Evolutionary conservation across 176 grass and related monocot species (phyloP), one percentile per base, ranked within the genome.

Genomic region (Bromus sterilis): DNA sequence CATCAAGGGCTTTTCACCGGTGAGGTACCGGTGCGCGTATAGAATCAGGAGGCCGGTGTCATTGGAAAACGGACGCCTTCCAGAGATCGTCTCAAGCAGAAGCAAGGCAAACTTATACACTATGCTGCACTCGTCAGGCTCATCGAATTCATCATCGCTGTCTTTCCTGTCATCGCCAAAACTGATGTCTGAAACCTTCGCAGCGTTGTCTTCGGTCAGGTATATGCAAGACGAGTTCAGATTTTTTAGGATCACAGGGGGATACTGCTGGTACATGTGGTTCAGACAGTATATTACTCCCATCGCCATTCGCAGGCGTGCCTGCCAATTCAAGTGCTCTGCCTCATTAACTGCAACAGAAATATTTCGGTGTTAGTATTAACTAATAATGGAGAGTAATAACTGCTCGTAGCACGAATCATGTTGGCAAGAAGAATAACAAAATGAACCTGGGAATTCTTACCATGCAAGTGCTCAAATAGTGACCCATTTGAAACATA

Each of bases 401-500:
- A 76, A 21, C 60, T 76, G 36, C 33, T 65, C 72, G 80, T 14
- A 84, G 7, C 43, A 69, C 71, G 70, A 71, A 28, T 26, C 20
- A 60, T 42, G 39, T 66, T 82, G 23, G 44, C 18, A 11, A 49
- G 55, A 51, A 80, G 34, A 42, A 74, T 28, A 71, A 40, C 53
- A 86, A 71, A 30, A 18, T 49, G 67, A 87, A 73, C 63, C 13
- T 30, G 40, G 28, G 44, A 35, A 71, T 73, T 86, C 84, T 93
- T 83, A 98, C 96, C 86, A 61, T 98, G 90, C 65, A 98, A 85
- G 28, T 84, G 90, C 72, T 98, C 92, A 74, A 93, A 98, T 60
- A 98, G 82, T 58, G 93, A 91, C 39, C 96, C 93, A 86, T 95
- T 95, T 86, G 96, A 82, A 80, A 63, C 90, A 78, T 98, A 98